Percentiles rank a stretch among this genome's conserved stretches.
phyloP scores from a whole-genome alignment of 2,329 filamentous ascomycete species.

The Geosmithia putterillii region DNA sequence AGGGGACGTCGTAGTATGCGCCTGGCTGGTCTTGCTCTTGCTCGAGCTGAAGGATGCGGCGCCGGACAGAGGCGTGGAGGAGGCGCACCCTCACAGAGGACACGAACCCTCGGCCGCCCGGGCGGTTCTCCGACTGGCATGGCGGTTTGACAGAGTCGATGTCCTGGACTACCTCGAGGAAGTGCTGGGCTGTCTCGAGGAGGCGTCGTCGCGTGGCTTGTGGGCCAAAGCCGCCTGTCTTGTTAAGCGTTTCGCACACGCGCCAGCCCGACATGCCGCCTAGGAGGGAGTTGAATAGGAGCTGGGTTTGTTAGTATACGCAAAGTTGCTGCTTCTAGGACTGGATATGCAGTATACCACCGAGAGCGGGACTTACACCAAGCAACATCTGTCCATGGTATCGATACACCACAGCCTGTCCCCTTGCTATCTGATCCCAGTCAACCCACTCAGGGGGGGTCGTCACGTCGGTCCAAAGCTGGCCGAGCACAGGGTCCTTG shows the following conservation, averaged over 20 bases:
- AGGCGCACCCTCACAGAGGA: slow-evolving; percentile 53
- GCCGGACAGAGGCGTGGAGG: slow-evolving; percentile 51
- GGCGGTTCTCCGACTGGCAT: no score
- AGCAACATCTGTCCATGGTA: slow-evolving; percentile 58
- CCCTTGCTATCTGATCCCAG: slow-evolving; percentile 62
- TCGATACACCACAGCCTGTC: slow-evolving; percentile 67
- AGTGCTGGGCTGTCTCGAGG: slow-evolving; percentile 62
- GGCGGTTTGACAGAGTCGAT: slow-evolving; percentile 53
- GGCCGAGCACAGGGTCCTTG: slow-evolving; percentile 37
- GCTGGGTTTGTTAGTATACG: slow-evolving; percentile 11
- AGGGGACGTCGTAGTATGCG: slow-evolving; percentile 49
- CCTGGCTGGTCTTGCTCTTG: no score
- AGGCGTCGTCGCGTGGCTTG: slow-evolving; percentile 52
- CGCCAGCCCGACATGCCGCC: slow-evolving; percentile 62
- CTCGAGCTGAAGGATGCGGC: slow-evolving; percentile 47
- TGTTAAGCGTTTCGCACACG: slow-evolving; percentile 60
- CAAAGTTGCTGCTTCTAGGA: not conserved
- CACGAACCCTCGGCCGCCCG: slow-evolving; percentile 47
- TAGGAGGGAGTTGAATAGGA: slow-evolving; percentile 53
- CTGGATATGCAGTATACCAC: not conserved
- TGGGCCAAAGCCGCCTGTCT: slow-evolving; percentile 62
- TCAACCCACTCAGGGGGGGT: slow-evolving; percentile 64
- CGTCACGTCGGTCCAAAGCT: slow-evolving; percentile 56
- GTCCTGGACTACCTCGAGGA: slow-evolving; percentile 57
- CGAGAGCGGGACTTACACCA: slow-evolving; percentile 22